Evolutionary conservation across 805 yeast species (phyloP).

Genomic region (Candida awuae): DNA sequence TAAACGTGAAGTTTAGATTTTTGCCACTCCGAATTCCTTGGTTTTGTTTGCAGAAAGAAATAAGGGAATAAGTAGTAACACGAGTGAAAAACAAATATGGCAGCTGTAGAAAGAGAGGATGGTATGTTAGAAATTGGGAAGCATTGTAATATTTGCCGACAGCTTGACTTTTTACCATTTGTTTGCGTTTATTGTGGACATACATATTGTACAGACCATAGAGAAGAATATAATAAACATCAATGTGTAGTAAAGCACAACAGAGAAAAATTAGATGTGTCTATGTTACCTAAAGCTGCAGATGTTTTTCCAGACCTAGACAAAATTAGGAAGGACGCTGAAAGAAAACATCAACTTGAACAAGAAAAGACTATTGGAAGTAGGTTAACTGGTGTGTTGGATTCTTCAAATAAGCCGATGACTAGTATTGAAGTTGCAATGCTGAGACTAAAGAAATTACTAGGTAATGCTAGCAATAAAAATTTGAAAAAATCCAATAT

Average conservation of each 20-base stretch:
- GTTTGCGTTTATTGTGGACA: conserved; percentile 35
- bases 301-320: conserved; percentile 46
- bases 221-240: conserved; percentile 31
- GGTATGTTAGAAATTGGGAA: conserved; percentile 48
- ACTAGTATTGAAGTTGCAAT: conserved; percentile 14
- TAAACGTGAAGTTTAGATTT: too few species aligned
- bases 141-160: conserved; percentile 45
- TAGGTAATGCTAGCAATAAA: conserved; percentile 1
- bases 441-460: conserved; percentile 11
- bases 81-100: conserved; percentile 11
- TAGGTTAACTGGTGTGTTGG: conserved; percentile 6
- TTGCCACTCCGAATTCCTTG: too few species aligned
- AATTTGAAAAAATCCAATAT: conserved; percentile 8
- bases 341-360: conserved; percentile 15
- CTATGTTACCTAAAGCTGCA: conserved; percentile 33
- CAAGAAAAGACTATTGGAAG: conserved; percentile 10
- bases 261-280: conserved; percentile 9
- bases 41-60: not conserved
- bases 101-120: conserved; percentile 17
- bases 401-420: conserved; percentile 4
- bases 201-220: conserved; percentile 44
- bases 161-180: conserved; percentile 53
- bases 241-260: conserved; percentile 18
- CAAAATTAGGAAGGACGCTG: conserved; percentile 32
- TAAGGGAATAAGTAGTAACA: not conserved